phyloP scores from a whole-genome alignment of 176 grass and related monocot genomes.

The Dendrocalamus sinicus region DNA sequence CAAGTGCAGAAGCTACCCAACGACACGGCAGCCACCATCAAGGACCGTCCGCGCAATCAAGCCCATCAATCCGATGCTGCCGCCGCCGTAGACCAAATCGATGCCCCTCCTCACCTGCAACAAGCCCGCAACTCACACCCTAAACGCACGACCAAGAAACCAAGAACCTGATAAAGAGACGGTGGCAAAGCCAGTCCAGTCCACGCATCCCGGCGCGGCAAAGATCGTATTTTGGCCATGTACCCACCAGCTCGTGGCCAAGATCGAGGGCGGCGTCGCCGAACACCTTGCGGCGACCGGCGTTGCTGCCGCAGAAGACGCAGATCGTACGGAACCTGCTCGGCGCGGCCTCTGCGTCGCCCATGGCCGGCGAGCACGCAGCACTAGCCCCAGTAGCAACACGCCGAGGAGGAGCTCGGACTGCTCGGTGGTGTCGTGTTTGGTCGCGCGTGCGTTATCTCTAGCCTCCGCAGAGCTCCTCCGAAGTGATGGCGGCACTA shows the following conservation, averaged over 20 bases:
- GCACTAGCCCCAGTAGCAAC: not conserved
- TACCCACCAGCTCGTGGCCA: slow-evolving; percentile 74
- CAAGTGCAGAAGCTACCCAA: slow-evolving; percentile 51
- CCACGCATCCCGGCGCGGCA: not conserved
- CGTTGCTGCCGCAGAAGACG: slow-evolving; percentile 94
- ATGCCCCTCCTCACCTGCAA: slow-evolving; percentile 65
- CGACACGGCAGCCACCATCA: slow-evolving; percentile 73
- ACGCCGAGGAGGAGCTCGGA: not conserved
- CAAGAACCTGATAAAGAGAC: not conserved
- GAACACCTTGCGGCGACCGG: slow-evolving; percentile 73
- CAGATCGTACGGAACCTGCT: slow-evolving; percentile 76
- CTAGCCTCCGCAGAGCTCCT: not conserved
- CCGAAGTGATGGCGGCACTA: slow-evolving; percentile 42
- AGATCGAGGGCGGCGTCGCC: slow-evolving; percentile 83
- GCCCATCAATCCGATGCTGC: slow-evolving; percentile 91
- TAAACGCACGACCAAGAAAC: not conserved
- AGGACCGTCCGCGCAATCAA: slow-evolving; percentile 73
- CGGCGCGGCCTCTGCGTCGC: slow-evolving; percentile 39
- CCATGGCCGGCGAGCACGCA: slow-evolving; percentile 20
- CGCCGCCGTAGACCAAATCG: slow-evolving; percentile 83
- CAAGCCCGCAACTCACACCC: not conserved
- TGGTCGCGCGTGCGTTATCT: slow-evolving; percentile 39
- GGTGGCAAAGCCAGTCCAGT: not conserved
- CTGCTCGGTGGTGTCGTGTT: slow-evolving; percentile 38
- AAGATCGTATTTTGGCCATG: not conserved